Evolutionary conservation across 805 yeast genomes (phyloP).

Genomic region (Metschnikowia amazonensis): DNA sequence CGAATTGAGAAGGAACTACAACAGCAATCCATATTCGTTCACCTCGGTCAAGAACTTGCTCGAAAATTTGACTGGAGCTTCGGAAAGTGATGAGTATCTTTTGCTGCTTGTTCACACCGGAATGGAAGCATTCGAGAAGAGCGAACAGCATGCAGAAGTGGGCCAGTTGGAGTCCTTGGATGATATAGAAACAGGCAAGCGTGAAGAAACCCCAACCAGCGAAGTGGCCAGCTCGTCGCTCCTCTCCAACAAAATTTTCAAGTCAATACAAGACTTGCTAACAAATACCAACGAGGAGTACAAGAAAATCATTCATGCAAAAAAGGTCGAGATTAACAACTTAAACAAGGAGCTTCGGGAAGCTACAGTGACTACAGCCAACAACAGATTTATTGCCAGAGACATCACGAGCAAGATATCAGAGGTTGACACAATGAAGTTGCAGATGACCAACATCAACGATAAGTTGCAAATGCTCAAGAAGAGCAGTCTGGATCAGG

Average conservation of each 20-base stretch:
- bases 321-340: constrained; percentile 32
- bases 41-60: constrained; percentile 10
- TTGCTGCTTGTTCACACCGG: constrained; percentile 34
- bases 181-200: not conserved
- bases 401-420: constrained; percentile 36
- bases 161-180: constrained; percentile 12
- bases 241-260: constrained; percentile 32
- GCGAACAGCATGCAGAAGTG: constrained; percentile 13
- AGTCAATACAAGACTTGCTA: constrained; percentile 38
- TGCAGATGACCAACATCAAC: constrained; percentile 39
- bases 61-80: constrained; percentile 9
- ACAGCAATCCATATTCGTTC: constrained; percentile 12
- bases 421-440: constrained; percentile 48
- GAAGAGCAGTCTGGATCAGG: constrained; percentile 22
- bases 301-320: constrained; percentile 33
- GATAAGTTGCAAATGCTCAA: constrained; percentile 32
- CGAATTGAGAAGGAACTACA: constrained; percentile 15
- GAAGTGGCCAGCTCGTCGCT: constrained; percentile 14
- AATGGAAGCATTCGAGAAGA: constrained; percentile 30
- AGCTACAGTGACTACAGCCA: constrained; percentile 41
- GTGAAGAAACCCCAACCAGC: constrained; percentile 10
- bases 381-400: constrained; percentile 35
- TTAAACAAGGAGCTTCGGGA: constrained; percentile 37
- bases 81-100: constrained; percentile 24
- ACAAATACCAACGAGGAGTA: constrained; percentile 37